Percentiles rank a stretch among this genome's conserved stretches.
Conservation (phyloP, 148 eudicot genomes). For the Rhododendron ferrugineum region DNA sequence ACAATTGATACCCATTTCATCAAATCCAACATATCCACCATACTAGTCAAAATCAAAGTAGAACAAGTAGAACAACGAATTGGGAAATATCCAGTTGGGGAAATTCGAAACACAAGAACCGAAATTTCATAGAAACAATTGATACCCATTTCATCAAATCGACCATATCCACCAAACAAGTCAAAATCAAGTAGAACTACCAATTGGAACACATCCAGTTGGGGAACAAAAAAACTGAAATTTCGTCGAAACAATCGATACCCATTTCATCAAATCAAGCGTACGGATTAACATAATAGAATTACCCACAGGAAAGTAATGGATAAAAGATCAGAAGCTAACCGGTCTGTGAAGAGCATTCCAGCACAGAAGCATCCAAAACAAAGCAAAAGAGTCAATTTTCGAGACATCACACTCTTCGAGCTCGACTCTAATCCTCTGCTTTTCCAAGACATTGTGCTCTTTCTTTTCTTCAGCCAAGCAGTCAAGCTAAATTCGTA, state of each 20-base stretch:
- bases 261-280: neutral
- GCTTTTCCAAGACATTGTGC: slow-evolving; percentile 47
- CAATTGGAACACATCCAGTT: neutral
- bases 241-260: neutral
- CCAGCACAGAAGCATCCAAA: slow-evolving; percentile 83
- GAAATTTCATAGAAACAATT: neutral
- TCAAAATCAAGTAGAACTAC: neutral
- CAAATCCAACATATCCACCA: neutral
- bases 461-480: neutral
- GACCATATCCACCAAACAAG: neutral
- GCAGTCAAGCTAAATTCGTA: slow-evolving; percentile 7
- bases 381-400: slow-evolving; percentile 58
- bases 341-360: slow-evolving; percentile 85
- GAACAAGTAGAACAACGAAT: neutral
- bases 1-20: neutral
- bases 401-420: slow-evolving; percentile 45
- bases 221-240: neutral
- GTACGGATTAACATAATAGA: neutral
- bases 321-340: slow-evolving; percentile 6
- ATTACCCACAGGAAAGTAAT: neutral
- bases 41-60: neutral
- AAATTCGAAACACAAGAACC: neutral
- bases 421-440: slow-evolving; percentile 50
- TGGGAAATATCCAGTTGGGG: neutral
- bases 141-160: neutral